Evolutionary conservation across 768 basidiomycete genomes (phyloP).

Genomic region (Auriscalpium vulgare): DNA sequence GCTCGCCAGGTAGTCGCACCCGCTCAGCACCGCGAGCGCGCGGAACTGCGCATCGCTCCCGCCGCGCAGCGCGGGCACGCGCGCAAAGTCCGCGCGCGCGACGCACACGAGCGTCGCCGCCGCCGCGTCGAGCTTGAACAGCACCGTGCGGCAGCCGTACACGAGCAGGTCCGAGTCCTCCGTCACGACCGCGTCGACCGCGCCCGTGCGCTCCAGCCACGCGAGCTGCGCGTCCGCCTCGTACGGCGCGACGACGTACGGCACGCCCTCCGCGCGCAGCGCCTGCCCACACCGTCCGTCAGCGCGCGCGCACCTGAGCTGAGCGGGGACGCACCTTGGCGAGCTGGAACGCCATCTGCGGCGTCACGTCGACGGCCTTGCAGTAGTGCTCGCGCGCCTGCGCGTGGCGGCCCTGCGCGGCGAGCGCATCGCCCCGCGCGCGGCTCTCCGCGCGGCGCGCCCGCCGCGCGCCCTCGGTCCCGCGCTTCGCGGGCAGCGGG

Average conservation of each 20-base stretch:
- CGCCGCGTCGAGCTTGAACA: slow-evolving; percentile 85
- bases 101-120: slow-evolving; percentile 60
- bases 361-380: slow-evolving; percentile 92
- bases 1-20: slow-evolving; percentile 88
- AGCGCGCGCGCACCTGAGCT: not conserved
- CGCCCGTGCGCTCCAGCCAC: slow-evolving; percentile 74
- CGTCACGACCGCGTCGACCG: slow-evolving; percentile 88
- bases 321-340: slow-evolving; percentile 67
- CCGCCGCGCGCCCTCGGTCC: slow-evolving; percentile 77
- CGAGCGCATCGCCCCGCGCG: slow-evolving; percentile 61
- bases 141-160: slow-evolving; percentile 87
- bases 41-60: slow-evolving; percentile 91
- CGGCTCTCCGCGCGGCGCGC: slow-evolving; percentile 71
- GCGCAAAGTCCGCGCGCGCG: slow-evolving; percentile 59
- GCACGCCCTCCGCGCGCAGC: slow-evolving; percentile 68
- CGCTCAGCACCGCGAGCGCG: slow-evolving; percentile 87
- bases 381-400: slow-evolving; percentile 85
- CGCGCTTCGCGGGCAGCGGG: slow-evolving; percentile 87
- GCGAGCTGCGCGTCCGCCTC: slow-evolving; percentile 98
- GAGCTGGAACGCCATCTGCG: slow-evolving; percentile 94
- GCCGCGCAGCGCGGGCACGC: slow-evolving; percentile 63
- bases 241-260: slow-evolving; percentile 93
- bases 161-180: slow-evolving; percentile 98
- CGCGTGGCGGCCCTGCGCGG: slow-evolving; percentile 66
- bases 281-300: slow-evolving; percentile 43